Evolutionary conservation across 2,329 filamentous ascomycete genomes (phyloP), one percentile per base, ranked within the genome.

Genomic region (Canariomyces notabilis): DNA sequence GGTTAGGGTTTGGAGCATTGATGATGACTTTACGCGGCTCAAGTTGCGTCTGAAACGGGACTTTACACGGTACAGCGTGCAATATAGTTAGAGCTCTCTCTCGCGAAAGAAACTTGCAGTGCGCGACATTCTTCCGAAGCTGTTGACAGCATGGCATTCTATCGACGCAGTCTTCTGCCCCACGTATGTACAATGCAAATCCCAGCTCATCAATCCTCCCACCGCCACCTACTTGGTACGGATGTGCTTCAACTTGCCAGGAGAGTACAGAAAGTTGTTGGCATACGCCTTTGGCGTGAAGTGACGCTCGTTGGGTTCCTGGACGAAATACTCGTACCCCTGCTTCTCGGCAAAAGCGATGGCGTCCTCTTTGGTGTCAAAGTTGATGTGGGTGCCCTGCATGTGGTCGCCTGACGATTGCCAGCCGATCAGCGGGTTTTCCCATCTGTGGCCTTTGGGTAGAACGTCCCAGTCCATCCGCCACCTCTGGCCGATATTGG

Each of bases 381-480:
- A 98, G 68, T 84, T 84, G 60, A 98, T 70, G 65, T 89, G 80
- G 39, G 89, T 95, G 62, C 89, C 91, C 68, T 98, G 90, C 89
- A 98, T 93, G 64, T 81, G 82, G 68, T 98, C 93, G 46, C 79
- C 91, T 15, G 89, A 94, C 19, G 91, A 97, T 66, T 96, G 90
- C 94, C 94, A 98, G 51, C 93, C 93, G 81, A 98, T 98, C 66
- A 98, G 71, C 37, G 86, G 88, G 71, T 98, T 98, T 75, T 98
- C 93, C 94, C 93, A 98, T 59, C 93, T 81, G 70, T 96, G 88
- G 51, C 93, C 93, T 73, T 94, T 96, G 59, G 77, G 71, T 23
- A 97, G 76, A 39, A 95, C 82, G 66, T 98, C 93, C 93, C 93
- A 98, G 67, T 98, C 93, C 89, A 98, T 94, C 41, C 90, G 85